Conservation (phyloP, 371 early-diverging fungal species). For the Mycotypha africana region DNA sequence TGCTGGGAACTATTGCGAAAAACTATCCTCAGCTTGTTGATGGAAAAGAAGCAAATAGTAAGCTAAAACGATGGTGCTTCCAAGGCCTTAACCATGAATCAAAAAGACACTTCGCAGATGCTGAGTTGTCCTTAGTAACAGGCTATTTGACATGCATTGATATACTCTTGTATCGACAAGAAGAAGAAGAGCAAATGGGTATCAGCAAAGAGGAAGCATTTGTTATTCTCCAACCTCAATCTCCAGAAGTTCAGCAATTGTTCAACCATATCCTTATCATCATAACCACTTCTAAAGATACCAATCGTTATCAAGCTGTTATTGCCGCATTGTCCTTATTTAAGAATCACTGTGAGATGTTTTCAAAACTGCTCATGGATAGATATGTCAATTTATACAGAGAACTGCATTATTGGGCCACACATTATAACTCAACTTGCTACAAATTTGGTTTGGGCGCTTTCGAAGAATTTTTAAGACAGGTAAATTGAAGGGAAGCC, state of each 20-base stretch:
- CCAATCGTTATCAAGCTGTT: slow-evolving; percentile 3
- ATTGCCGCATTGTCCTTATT: slow-evolving; percentile 58
- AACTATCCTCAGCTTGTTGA: slow-evolving; percentile 25
- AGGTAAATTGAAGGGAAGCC: too few species aligned
- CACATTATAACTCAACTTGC: slow-evolving; percentile 38
- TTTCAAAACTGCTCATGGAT: slow-evolving; percentile 34
- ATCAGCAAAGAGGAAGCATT: too few species aligned
- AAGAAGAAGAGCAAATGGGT: too few species aligned
- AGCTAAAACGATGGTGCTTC: slow-evolving; percentile 36
- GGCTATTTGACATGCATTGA: slow-evolving; percentile 42
- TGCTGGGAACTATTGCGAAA: slow-evolving; percentile 40
- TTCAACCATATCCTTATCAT: not conserved
- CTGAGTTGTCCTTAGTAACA: slow-evolving; percentile 22
- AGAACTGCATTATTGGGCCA: slow-evolving; percentile 34
- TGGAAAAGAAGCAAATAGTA: slow-evolving; percentile 7
- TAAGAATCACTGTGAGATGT: slow-evolving; percentile 43
- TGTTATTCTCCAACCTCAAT: not conserved
- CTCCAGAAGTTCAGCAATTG: slow-evolving; percentile 3
- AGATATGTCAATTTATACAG: slow-evolving; percentile 44
- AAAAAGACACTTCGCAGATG: too few species aligned
- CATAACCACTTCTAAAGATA: not conserved
- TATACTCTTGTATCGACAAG: slow-evolving; percentile 24
- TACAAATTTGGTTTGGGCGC: slow-evolving; percentile 8
- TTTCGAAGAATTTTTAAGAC: slow-evolving; percentile 4
- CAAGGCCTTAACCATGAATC: slow-evolving; percentile 11